A percentile compares a stretch with the other conserved stretches of the same genome.
Conservation (phyloP, 1,284 basidiomycete species). For the Omphalotus olearius region DNA sequence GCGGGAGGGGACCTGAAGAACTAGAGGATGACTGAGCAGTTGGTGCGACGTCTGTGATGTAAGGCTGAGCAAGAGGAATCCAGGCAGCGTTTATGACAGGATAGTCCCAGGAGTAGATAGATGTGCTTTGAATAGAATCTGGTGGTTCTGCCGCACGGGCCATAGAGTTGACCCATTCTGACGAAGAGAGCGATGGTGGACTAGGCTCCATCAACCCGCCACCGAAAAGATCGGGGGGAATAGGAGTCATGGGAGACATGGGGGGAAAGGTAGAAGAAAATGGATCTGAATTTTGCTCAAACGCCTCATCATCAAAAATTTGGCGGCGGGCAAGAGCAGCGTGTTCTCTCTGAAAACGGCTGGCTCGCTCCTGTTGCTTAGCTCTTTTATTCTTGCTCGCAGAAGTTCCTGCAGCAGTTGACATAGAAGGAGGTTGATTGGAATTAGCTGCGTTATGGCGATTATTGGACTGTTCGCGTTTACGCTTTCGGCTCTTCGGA, state of each 20-base stretch:
- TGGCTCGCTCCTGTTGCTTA: conserved; percentile 1
- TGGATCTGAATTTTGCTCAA: not conserved
- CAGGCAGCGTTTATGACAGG: not conserved
- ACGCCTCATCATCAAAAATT: conserved; percentile 4
- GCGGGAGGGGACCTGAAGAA: conserved; percentile 10
- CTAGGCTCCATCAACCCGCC: not conserved
- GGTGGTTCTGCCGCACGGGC: conserved; percentile 25
- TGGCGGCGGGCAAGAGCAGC: not conserved
- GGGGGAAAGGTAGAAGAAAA: not conserved
- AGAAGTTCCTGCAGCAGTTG: not conserved
- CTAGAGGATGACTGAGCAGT: conserved; percentile 6
- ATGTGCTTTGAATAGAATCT: not conserved
- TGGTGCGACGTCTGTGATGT: not conserved
- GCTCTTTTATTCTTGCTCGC: conserved; percentile 5
- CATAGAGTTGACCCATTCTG: conserved; percentile 41
- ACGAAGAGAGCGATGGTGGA: conserved; percentile 17
- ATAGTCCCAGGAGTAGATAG: conserved; percentile 3
- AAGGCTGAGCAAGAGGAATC: not conserved
- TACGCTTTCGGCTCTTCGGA: conserved; percentile 13
- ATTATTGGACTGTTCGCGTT: conserved; percentile 10
- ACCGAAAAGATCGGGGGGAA: not conserved
- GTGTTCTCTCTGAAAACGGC: conserved; percentile 1
- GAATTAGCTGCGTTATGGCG: not conserved
- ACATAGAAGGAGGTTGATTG: not conserved
- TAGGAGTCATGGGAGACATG: not conserved